Conservation (phyloP, 2,329 filamentous ascomycete genomes). For the Neodidymelliopsis sp. region DNA sequence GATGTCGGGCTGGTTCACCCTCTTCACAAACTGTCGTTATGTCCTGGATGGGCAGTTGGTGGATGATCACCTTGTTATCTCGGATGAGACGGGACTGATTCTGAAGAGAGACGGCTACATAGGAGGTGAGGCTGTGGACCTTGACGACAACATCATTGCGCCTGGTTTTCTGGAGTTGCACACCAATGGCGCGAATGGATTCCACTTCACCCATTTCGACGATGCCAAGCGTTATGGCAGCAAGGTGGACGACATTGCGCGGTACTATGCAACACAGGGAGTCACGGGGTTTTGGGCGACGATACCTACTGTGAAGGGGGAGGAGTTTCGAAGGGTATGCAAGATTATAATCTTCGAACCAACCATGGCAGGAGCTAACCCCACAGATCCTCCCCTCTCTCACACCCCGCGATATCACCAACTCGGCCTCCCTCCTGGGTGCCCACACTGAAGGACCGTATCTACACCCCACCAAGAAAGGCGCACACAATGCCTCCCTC, state of each 20-base stretch:
- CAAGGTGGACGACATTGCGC: conserved; percentile 57
- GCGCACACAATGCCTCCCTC: conserved; percentile 59
- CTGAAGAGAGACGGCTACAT: conserved; percentile 53
- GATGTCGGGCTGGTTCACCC: conserved; percentile 55
- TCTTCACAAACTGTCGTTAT: conserved; percentile 57
- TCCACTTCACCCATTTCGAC: conserved; percentile 62
- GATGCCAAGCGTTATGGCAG: conserved; percentile 52
- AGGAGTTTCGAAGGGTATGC: conserved; percentile 56
- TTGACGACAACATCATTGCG: conserved; percentile 59
- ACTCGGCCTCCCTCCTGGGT: conserved; percentile 60
- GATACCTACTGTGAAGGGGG: conserved; percentile 58
- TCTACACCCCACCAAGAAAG: conserved; percentile 61
- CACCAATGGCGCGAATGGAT: conserved; percentile 61
- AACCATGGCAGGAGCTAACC: not conserved
- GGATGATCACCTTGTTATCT: conserved; percentile 55
- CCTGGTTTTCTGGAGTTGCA: conserved; percentile 65
- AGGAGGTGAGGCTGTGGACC: conserved; percentile 56
- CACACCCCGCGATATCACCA: conserved; percentile 51
- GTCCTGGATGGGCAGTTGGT: conserved; percentile 54
- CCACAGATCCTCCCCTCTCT: conserved; percentile 59
- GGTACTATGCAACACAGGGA: conserved; percentile 59
- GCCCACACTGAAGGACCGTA: conserved; percentile 66
- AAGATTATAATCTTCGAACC: no score
- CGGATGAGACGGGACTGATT: conserved; percentile 54
- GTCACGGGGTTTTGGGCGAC: conserved; percentile 64